Conservation (phyloP, 83 land plant genomes). For the Diphasiastrum complanatum region DNA sequence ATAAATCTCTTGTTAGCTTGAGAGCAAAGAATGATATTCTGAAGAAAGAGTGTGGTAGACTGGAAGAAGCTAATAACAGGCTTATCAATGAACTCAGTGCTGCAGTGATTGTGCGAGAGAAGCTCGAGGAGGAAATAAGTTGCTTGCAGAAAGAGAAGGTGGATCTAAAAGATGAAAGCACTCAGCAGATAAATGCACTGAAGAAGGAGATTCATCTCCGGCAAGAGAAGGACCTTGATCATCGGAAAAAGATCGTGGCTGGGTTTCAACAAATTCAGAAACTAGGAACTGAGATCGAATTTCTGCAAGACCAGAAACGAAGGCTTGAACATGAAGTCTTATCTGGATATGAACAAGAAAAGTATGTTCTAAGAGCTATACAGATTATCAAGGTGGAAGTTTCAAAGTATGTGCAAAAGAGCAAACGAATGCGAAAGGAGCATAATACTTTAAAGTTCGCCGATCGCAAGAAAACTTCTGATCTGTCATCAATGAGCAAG, state of each 20-base stretch:
- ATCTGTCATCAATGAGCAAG: too few species aligned
- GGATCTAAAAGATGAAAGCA: neutral
- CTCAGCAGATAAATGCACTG: neutral
- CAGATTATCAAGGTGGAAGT: too few species aligned
- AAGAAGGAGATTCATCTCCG: neutral
- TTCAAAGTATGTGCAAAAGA: too few species aligned
- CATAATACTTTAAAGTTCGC: too few species aligned
- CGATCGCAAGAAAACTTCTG: too few species aligned
- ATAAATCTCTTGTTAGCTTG: too few species aligned
- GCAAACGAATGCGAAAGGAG: too few species aligned
- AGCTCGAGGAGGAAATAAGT: neutral
- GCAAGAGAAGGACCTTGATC: neutral
- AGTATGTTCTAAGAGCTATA: too few species aligned
- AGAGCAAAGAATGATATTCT: too few species aligned
- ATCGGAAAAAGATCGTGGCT: neutral
- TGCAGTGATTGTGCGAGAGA: slow-evolving; percentile 5
- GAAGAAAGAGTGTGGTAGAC: neutral
- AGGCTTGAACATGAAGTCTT: too few species aligned
- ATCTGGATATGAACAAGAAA: too few species aligned
- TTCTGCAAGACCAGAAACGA: slow-evolving; percentile 18
- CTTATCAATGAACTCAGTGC: neutral
- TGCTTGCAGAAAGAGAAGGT: slow-evolving; percentile 11
- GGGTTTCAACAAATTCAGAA: neutral
- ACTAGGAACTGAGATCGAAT: slow-evolving; percentile 2
- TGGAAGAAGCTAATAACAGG: neutral